Base-by-base conservation (phyloP, 2,329 filamentous ascomycete species). In the Calonectria naviculata region DNA sequence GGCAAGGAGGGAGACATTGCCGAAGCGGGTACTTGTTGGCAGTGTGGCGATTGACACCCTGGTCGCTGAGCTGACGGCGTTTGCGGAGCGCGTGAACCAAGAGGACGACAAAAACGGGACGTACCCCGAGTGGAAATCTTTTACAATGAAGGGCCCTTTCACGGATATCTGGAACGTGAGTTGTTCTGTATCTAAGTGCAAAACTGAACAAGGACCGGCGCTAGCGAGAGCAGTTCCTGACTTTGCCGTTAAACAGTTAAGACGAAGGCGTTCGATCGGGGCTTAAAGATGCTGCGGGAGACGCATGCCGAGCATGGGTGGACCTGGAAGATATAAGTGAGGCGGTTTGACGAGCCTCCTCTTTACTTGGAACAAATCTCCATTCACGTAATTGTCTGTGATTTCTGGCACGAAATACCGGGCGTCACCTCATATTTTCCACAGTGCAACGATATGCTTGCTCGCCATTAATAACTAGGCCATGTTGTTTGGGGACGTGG, bases 1-100 rank as follows among this genome's bases (percentile, higher is more conserved):
- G 17, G 82, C 82, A 26, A 73, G 76, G 12, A 73, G 76, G 31
- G 79, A 81, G 41, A 78, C 74, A 0, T 73, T 87, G 19, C 85
- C 85, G 0, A 65, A 76, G 28, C 71, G 82, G 15, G 82, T 87
- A 72, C 65, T 87, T 17, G 78, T 87, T 54, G 75, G 86, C 8
- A 78, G 86, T 15, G 76, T 84, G 4, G 80, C 71, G 12, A 78
- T 85, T 13, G 85, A 87, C 67, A 85, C 87, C 41, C 73, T 87
- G 9, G 73, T 82, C 1, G 75, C 82, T 17, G 84, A 87, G 76
- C 83, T 85, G 75, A 78, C 81, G 41, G 72, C 67, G 2, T 84
- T 87, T 72, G 78, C 82, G 2, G 76, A 83, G 73, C 75, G 84
- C 9, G 76, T 78, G 8, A 81, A 79, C 61, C 56, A 64, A 38